These are phyloP conservation scores for Suhomyces emberorum DNA, from an alignment of 805 yeast genomes.

Conservation along the genomic window DNA sequence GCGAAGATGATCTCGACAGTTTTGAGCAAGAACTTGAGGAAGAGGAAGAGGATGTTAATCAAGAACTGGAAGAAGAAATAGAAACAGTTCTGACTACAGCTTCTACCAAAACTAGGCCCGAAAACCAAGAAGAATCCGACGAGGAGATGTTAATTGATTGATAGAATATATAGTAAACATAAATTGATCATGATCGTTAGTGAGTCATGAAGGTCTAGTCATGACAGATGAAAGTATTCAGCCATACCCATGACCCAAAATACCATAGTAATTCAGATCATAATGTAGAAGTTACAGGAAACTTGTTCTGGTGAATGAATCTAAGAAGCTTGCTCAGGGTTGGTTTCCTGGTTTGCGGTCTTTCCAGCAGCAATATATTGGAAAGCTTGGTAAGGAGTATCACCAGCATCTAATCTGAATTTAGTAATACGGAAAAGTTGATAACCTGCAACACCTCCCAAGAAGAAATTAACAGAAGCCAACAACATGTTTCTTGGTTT, in stretches of 20 bases:
- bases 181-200: background rate
- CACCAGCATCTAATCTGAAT: conserved; percentile 67
- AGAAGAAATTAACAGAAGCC: conserved; percentile 92
- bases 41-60: conserved; percentile 16
- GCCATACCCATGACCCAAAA: too few relatives aligned
- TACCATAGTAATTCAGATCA: too few relatives aligned
- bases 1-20: conserved; percentile 17
- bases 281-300: too few relatives aligned
- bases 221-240: too few relatives aligned
- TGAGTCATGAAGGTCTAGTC: too few relatives aligned
- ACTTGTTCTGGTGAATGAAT: too few relatives aligned
- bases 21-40: conserved; percentile 16
- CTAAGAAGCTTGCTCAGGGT: too few relatives aligned
- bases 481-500: conserved; percentile 81
- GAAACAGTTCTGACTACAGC: background rate
- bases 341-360: too few relatives aligned
- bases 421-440: conserved; percentile 71
- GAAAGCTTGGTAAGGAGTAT: conserved; percentile 52
- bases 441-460: conserved; percentile 84
- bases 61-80: conserved; percentile 14
- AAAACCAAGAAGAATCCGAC: conserved; percentile 3
- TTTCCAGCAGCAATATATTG: conserved; percentile 57
- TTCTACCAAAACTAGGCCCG: background rate
- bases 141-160: conserved; percentile 10
- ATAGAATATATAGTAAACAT: conserved; percentile 1